Percentiles rank a stretch among this genome's conserved stretches.
Conservation (phyloP, 768 basidiomycete genomes). For the Udeniomyces megalosporus region DNA sequence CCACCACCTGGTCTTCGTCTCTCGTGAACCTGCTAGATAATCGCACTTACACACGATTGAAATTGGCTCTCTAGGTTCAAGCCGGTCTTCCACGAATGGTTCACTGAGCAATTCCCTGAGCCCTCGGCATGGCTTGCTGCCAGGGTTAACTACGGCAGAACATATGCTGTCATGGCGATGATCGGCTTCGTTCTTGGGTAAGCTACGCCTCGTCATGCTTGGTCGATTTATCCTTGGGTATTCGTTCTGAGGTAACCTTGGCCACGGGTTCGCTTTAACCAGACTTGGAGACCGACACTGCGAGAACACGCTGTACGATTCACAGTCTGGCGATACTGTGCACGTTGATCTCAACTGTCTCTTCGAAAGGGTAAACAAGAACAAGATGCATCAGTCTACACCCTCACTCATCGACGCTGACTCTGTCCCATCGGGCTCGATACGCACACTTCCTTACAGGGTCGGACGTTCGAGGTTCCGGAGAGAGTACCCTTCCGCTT, state of each 20-base stretch:
- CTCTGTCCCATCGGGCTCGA: not conserved
- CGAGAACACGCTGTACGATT: conserved; percentile 89
- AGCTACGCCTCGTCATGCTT: conserved; percentile 20
- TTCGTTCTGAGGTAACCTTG: not conserved
- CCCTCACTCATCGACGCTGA: not conserved
- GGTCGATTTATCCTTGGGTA: not conserved
- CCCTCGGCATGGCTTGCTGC: conserved; percentile 86
- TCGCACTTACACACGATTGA: too few relatives aligned
- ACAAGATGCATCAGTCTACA: too few relatives aligned
- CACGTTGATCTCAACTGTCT: conserved; percentile 98
- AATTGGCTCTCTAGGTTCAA: conserved; percentile 38
- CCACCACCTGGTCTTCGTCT: not conserved
- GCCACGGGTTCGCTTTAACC: not conserved
- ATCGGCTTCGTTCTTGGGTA: conserved; percentile 92
- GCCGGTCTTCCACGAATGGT: conserved; percentile 94
- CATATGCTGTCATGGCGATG: conserved; percentile 96
- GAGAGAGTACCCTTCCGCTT: conserved; percentile 89
- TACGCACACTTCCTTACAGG: conserved; percentile 31
- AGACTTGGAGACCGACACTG: conserved; percentile 96
- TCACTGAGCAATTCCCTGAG: conserved; percentile 89
- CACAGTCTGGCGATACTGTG: conserved; percentile 70
- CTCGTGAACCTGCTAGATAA: not conserved
- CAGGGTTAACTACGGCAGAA: conserved; percentile 69
- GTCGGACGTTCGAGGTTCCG: conserved; percentile 67
- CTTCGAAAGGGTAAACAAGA: conserved; percentile 83